Evolutionary conservation across 495 filamentous ascomycete genomes (phyloP).

Genomic region (Cairneyella variabilis): DNA sequence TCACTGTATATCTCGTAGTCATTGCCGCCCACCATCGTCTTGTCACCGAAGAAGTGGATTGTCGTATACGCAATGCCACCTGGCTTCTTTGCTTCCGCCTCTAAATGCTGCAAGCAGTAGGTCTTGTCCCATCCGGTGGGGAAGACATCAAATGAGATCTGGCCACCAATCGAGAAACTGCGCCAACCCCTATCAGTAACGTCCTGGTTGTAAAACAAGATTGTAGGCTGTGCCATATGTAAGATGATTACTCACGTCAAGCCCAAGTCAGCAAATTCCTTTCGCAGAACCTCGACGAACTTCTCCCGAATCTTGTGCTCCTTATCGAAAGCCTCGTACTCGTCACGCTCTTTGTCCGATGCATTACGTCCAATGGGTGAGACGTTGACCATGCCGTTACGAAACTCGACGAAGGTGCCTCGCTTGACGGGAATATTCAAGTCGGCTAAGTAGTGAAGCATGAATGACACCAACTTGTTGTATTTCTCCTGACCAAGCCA

Average conservation of each 20-base stretch:
- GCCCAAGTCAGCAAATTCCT: constrained; percentile 77
- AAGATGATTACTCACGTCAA: constrained; percentile 61
- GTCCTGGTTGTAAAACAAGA: background rate
- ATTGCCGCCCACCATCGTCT: constrained; percentile 83
- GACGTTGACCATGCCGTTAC: constrained; percentile 96
- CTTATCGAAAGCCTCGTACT: constrained; percentile 75
- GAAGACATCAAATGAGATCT: constrained; percentile 98
- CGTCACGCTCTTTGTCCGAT: constrained; percentile 69
- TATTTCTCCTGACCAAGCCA: constrained; percentile 93
- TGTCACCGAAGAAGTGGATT: constrained; percentile 98
- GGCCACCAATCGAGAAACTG: constrained; percentile 89
- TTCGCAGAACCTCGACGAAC: constrained; percentile 69
- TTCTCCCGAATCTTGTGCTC: constrained; percentile 66
- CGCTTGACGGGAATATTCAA: constrained; percentile 84
- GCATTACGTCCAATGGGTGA: constrained; percentile 92
- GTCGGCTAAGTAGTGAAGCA: constrained; percentile 85
- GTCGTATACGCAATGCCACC: constrained; percentile 73
- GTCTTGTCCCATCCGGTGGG: constrained; percentile 97
- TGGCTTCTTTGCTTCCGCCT: constrained; percentile 66
- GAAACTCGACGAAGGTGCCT: constrained; percentile 95
- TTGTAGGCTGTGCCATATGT: background rate
- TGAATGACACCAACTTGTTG: constrained; percentile 81
- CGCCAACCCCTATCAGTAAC: constrained; percentile 11
- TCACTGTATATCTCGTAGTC: constrained; percentile 92
- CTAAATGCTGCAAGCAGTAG: constrained; percentile 88